Evolutionary conservation across 768 basidiomycete genomes (phyloP).

Genomic region (Suillus fuscotomentosus): DNA sequence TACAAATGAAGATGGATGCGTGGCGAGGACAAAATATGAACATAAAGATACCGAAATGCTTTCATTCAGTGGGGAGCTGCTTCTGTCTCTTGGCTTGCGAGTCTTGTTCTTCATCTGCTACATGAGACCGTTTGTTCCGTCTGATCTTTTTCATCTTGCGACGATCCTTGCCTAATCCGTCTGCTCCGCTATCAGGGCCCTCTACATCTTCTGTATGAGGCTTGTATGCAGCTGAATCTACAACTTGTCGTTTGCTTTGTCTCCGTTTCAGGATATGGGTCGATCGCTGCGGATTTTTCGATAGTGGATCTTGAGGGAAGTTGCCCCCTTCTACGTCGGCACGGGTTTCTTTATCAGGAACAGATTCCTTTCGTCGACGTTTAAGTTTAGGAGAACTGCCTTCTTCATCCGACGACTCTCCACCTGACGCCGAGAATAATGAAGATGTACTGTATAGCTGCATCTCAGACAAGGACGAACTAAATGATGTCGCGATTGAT

Average conservation of each 20-base stretch:
- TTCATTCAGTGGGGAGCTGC: not conserved
- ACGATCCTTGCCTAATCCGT: constrained; percentile 10
- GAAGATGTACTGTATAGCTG: constrained; percentile 23
- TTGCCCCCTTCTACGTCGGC: not conserved
- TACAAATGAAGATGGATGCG: constrained; percentile 1
- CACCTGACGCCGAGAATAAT: constrained; percentile 24
- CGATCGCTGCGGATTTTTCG: not conserved
- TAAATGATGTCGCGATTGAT: constrained; percentile 18
- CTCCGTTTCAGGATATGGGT: constrained; percentile 8
- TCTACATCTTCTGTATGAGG: constrained; percentile 29
- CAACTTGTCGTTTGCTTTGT: constrained; percentile 29
- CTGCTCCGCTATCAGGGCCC: constrained; percentile 25
- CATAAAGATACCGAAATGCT: constrained; percentile 7
- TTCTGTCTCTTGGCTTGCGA: constrained; percentile 8
- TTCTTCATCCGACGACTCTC: constrained; percentile 20
- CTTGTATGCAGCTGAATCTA: constrained; percentile 37
- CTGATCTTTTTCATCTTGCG: constrained; percentile 7
- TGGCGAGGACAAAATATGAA: constrained; percentile 5
- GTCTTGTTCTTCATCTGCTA: not conserved
- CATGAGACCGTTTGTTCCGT: constrained; percentile 10
- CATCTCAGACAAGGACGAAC: constrained; percentile 13
- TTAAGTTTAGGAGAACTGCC: constrained; percentile 2
- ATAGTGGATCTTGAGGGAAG: not conserved
- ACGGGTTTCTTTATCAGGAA: constrained; percentile 4
- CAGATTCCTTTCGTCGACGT: constrained; percentile 16